Percentiles rank a stretch among this genome's conserved stretches.
phyloP scores from a whole-genome alignment of 352 stramenopile species.

The Phytopythium boreale region DNA sequence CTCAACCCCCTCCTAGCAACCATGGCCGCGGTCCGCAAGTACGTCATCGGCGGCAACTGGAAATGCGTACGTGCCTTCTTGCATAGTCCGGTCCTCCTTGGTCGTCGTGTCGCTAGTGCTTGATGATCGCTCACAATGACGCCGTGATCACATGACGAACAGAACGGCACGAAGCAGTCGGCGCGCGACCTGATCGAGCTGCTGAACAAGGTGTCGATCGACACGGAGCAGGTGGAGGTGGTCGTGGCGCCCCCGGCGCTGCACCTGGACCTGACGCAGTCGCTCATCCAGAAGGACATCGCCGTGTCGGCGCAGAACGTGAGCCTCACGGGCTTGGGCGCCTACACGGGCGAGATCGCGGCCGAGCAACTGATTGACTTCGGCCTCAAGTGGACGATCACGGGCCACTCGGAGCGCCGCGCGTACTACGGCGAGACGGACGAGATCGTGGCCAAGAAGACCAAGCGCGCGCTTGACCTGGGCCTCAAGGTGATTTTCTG shows the following conservation, averaged over 20 bases:
- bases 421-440: conserved; percentile 86
- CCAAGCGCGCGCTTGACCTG: conserved; percentile 74
- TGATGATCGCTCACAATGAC: too few species aligned
- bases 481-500: conserved; percentile 93
- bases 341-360: conserved; percentile 92
- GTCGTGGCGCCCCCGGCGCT: conserved; percentile 66
- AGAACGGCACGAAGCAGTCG: conserved; percentile 76
- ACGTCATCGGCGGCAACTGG: conserved; percentile 48
- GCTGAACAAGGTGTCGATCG: conserved; percentile 72
- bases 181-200: conserved; percentile 83
- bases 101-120: neutral
- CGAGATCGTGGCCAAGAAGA: conserved; percentile 90
- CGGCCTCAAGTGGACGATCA: conserved; percentile 58
- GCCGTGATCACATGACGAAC: neutral
- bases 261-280: conserved; percentile 49
- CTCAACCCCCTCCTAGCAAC: neutral
- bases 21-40: conserved; percentile 30
- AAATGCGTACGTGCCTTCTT: conserved; percentile 24
- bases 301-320: conserved; percentile 78
- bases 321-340: conserved; percentile 83
- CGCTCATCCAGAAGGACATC: conserved; percentile 61
- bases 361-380: conserved; percentile 86
- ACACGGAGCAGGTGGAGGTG: conserved; percentile 67
- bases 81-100: neutral
- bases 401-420: conserved; percentile 88